phyloP scores from a whole-genome alignment of 1,284 basidiomycete species.

The Tilletia setariae region DNA sequence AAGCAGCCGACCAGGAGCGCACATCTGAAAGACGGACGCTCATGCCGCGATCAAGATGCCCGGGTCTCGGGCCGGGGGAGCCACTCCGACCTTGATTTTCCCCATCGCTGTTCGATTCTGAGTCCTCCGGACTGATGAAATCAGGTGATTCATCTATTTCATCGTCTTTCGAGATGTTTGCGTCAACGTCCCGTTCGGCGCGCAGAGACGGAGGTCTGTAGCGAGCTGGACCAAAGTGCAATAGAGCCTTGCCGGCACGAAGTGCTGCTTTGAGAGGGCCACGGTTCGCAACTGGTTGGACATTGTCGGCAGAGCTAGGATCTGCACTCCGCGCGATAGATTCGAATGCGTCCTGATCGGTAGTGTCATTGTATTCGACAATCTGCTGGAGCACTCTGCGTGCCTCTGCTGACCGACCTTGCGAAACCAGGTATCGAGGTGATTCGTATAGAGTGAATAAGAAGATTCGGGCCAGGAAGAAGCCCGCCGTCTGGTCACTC shows the following conservation, averaged over 20 bases:
- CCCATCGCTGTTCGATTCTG: too few species aligned
- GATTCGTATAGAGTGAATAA: slow-evolving; percentile 91
- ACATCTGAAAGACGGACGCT: slow-evolving; percentile 11
- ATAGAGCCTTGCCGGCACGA: not conserved
- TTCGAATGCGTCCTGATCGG: slow-evolving; percentile 6
- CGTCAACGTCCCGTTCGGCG: not conserved
- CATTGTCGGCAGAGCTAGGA: not conserved
- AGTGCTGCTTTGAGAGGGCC: not conserved
- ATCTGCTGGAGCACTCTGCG: slow-evolving; percentile 40
- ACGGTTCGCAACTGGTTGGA: not conserved
- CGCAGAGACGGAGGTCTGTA: too few species aligned
- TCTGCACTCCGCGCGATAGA: slow-evolving; percentile 6
- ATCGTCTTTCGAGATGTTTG: not conserved
- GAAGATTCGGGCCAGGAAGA: slow-evolving; percentile 75
- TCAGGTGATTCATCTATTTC: not conserved
- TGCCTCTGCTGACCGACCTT: slow-evolving; percentile 38
- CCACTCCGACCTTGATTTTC: too few species aligned
- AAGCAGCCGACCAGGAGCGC: not conserved
- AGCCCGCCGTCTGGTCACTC: slow-evolving; percentile 68
- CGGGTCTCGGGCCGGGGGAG: not conserved
- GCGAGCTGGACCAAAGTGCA: not conserved
- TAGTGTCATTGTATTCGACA: slow-evolving; percentile 32
- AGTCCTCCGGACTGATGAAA: not conserved
- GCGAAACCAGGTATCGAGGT: slow-evolving; percentile 58
- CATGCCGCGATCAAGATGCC: not conserved